Evolutionary conservation across 352 stramenopile genomes (phyloP).

Genomic region (Blastocystis sp.): DNA sequence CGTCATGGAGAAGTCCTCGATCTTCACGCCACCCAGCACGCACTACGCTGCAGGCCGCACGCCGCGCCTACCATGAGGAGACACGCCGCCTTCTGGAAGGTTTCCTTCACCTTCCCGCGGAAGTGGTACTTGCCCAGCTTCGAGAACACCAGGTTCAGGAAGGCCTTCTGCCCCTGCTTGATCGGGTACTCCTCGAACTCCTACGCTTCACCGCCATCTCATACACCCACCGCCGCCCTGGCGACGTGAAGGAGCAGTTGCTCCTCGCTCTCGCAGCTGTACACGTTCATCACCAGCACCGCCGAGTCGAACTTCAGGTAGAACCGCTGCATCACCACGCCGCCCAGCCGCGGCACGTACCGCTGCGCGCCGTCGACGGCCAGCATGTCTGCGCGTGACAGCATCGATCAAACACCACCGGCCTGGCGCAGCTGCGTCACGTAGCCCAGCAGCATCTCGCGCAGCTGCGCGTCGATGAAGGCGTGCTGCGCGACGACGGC

Average conservation of each 20-base stretch:
- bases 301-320: constrained; percentile 40
- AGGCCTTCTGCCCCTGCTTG: constrained; percentile 59
- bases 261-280: neutral
- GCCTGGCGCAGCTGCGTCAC: neutral
- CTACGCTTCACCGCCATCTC: neutral
- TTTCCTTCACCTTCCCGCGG: constrained; percentile 27
- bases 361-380: neutral
- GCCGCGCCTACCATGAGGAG: neutral
- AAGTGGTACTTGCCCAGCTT: constrained; percentile 44
- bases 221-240: neutral
- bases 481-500: neutral
- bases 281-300: constrained; percentile 12
- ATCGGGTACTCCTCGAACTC: constrained; percentile 58
- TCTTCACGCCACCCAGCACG: neutral
- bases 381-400: constrained; percentile 10
- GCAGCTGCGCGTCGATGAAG: constrained; percentile 38
- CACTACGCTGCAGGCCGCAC: neutral
- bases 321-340: constrained; percentile 50
- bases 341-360: constrained; percentile 9
- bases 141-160: constrained; percentile 27
- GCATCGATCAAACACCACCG: neutral
- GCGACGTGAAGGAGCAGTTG: constrained; percentile 10
- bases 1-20: constrained; percentile 39
- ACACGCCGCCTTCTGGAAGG: neutral
- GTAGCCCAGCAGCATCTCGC: neutral